Percentiles rank a stretch among this genome's conserved stretches.
Conservation (phyloP, 805 yeast genomes). For the Candida xiaguanensis region DNA sequence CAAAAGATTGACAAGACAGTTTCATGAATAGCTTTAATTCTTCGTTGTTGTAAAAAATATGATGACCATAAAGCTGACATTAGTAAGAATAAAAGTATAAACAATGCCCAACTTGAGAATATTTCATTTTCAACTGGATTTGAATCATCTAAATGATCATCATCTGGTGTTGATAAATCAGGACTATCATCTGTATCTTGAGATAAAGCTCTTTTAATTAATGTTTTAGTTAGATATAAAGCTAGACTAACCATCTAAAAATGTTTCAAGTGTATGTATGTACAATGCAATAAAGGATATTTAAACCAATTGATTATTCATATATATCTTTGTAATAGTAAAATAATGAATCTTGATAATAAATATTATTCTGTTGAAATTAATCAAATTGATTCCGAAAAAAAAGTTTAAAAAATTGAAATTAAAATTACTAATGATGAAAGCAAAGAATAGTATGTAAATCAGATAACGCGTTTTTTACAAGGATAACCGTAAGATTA, state of each 20-base stretch:
- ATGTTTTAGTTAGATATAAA: constrained; percentile 21
- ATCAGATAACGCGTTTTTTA: too few relatives aligned
- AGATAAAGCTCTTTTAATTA: constrained; percentile 30
- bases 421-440: background rate
- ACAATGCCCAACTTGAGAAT: constrained; percentile 95
- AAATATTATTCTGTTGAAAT: background rate
- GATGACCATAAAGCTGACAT: constrained; percentile 94
- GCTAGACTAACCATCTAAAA: constrained; percentile 23
- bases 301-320: too few relatives aligned
- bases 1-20: constrained; percentile 93
- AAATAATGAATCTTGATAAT: too few relatives aligned
- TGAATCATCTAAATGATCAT: constrained; percentile 51
- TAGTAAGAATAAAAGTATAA: constrained; percentile 74
- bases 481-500: too few relatives aligned
- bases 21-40: constrained; percentile 95
- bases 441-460: too few relatives aligned
- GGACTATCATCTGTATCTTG: constrained; percentile 35
- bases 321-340: too few relatives aligned
- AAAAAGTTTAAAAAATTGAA: background rate
- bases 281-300: too few relatives aligned
- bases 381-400: background rate
- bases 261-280: background rate
- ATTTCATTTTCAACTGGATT: constrained; percentile 93
- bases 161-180: constrained; percentile 45
- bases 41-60: constrained; percentile 83